Conservation (phyloP, 2,329 filamentous ascomycete genomes). For the Talaromyces sp. region DNA sequence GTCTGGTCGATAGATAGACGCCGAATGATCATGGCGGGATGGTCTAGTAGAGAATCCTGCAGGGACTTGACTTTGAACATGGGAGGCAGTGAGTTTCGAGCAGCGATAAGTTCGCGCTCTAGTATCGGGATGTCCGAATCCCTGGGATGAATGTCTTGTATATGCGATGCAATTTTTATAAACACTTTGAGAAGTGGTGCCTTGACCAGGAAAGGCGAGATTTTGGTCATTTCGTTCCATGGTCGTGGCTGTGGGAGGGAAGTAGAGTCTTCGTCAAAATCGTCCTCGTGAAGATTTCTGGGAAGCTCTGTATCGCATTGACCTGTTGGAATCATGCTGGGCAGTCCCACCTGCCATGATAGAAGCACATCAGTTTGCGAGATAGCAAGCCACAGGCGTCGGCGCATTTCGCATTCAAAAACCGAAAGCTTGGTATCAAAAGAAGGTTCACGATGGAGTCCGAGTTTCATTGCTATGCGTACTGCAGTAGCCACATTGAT, state of each 20-base stretch:
- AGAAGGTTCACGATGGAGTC: constrained; percentile 56
- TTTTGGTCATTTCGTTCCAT: constrained; percentile 52
- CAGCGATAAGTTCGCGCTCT: constrained; percentile 51
- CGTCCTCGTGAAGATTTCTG: constrained; percentile 57
- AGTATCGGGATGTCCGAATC: constrained; percentile 53
- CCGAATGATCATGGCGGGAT: constrained; percentile 64
- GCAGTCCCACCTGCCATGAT: constrained; percentile 61
- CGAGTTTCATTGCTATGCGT: constrained; percentile 58
- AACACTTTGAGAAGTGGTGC: constrained; percentile 32
- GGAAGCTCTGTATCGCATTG: constrained; percentile 58
- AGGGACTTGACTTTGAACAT: constrained; percentile 70
- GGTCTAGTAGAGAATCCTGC: constrained; percentile 67
- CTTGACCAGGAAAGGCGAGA: constrained; percentile 41
- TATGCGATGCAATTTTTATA: constrained; percentile 33
- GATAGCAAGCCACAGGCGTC: constrained; percentile 40
- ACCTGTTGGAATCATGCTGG: constrained; percentile 58
- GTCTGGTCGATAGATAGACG: constrained; percentile 57
- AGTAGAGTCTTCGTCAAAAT: constrained; percentile 52
- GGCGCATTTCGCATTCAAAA: constrained; percentile 54
- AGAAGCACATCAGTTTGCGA: constrained; percentile 58
- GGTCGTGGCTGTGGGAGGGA: constrained; percentile 53
- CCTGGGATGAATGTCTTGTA: constrained; percentile 44
- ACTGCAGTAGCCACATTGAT: constrained; percentile 55
- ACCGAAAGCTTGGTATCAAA: constrained; percentile 51
- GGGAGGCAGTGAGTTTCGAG: constrained; percentile 63